phyloP scores from a whole-genome alignment of 331 rosid species.

The Malus hybrid region DNA sequence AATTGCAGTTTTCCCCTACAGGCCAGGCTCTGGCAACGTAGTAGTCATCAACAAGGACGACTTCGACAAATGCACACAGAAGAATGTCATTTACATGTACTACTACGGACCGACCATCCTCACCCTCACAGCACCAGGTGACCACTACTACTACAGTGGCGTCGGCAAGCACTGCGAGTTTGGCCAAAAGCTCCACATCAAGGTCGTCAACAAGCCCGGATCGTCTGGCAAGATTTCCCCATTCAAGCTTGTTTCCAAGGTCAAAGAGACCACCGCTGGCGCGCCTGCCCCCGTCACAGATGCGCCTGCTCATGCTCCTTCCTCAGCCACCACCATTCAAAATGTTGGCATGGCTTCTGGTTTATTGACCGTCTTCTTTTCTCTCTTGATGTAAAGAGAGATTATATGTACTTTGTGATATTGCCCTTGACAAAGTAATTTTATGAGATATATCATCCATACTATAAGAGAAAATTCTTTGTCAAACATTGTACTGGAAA shows the following conservation, averaged over 20 bases:
- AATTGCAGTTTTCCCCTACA: conserved; percentile 50
- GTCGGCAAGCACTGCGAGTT: conserved; percentile 67
- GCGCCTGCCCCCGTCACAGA: not conserved
- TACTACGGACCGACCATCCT: conserved; percentile 34
- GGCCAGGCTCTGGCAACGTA: conserved; percentile 36
- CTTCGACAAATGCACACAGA: conserved; percentile 24
- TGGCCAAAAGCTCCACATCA: conserved; percentile 57
- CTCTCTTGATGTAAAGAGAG: conserved; percentile 2
- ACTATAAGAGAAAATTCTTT: not conserved
- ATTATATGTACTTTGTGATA: not conserved
- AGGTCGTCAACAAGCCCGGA: conserved; percentile 16
- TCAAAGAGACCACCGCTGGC: not conserved
- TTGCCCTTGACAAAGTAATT: not conserved
- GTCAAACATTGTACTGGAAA: not conserved
- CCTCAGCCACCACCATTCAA: conserved; percentile 1
- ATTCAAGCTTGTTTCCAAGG: conserved; percentile 6
- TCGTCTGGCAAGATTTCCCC: conserved; percentile 15
- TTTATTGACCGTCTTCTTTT: conserved; percentile 13
- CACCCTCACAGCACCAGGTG: conserved; percentile 30
- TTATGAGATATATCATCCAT: not conserved
- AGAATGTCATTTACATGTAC: conserved; percentile 9
- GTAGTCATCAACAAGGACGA: conserved; percentile 28
- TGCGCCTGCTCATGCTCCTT: not conserved
- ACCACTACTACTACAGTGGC: conserved; percentile 42
- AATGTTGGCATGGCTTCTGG: conserved; percentile 11